Evolutionary conservation across 306 rosid genomes (phyloP), one percentile per base, ranked within the genome.

Genomic region (Dryas drummondii): DNA sequence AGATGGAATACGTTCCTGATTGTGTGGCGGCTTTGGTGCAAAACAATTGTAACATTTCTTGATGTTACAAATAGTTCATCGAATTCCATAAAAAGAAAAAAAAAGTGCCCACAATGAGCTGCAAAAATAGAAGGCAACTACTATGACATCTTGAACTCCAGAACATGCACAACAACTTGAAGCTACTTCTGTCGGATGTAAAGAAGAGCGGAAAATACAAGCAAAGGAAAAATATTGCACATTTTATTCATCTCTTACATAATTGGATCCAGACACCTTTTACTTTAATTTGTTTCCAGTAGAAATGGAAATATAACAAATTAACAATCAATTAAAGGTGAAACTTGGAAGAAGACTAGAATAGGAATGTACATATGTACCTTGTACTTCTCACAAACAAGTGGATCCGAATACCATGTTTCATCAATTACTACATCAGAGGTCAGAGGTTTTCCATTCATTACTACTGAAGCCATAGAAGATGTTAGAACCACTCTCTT

Each of bases 401-500:
- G 26, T 6, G 66, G 74, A 73, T 82, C 80, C 2, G 86, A 82
- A 51, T 61, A 74, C 80, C 86, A 74, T 1, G 74, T 74, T 75
- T 82, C 86, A 51, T 78, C 86, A 55, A 78, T 7, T 6, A 55
- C 49, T 0, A 49, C 74, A 62, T 82, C 83, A 6, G 76, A 11
- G n/a, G 77, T 19, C 9, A 54, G 49, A 26, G 86, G 66, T 17
- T 14, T 67, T 22, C 80, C 72, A 4, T 9, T 74, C 19, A 2
- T 3, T 6, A 26, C 1, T 4, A 78, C 77, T 2, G 83, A 5
- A 17, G 74, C 76, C 22, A 74, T 27, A 9, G 86, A 82, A 5
- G 86, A 78, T 49, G 86, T 82, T 10, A 82, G 2, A n/a, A 82
- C 59, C 52, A 82, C 82, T 40, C 82, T 69, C 51, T 9, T 78